Percentiles rank a stretch among this genome's conserved stretches.
Conservation (phyloP, 352 stramenopile genomes). For the Globisporangium camurandrum region DNA sequence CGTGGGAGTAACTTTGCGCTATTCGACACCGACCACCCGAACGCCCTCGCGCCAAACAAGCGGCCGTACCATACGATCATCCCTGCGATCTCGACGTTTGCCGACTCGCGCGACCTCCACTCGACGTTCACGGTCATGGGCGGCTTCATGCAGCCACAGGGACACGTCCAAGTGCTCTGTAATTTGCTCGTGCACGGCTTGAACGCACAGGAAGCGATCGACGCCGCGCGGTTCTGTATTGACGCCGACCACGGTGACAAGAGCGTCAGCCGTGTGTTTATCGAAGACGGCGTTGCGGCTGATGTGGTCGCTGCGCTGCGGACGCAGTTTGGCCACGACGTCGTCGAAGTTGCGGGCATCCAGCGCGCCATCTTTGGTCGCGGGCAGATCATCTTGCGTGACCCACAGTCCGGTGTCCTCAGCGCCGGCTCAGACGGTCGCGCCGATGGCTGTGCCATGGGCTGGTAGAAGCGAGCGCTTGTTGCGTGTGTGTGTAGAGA, state of each 20-base stretch:
- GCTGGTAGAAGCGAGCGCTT: constrained; percentile 33
- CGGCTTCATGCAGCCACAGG: constrained; percentile 96
- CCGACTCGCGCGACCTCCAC: constrained; percentile 83
- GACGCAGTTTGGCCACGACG: constrained; percentile 67
- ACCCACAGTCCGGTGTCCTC: constrained; percentile 82
- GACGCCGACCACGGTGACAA: constrained; percentile 61
- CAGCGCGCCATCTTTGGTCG: constrained; percentile 57
- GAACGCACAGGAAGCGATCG: constrained; percentile 88
- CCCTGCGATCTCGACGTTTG: constrained; percentile 88
- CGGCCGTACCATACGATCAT: constrained; percentile 99
- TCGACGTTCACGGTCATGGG: constrained; percentile 89
- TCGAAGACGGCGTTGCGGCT: constrained; percentile 79
- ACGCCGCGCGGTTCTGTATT: constrained; percentile 93
- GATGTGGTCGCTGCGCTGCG: constrained; percentile 66
- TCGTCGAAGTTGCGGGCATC: constrained; percentile 28
- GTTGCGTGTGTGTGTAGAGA: neutral
- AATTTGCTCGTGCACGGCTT: constrained; percentile 81
- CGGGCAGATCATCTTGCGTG: constrained; percentile 80
- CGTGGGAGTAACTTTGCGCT: constrained; percentile 92
- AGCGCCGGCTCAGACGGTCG: constrained; percentile 93
- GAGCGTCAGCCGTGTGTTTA: constrained; percentile 52
- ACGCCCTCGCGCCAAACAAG: constrained; percentile 88
- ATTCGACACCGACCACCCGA: constrained; percentile 80
- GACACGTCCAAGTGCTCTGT: constrained; percentile 92
- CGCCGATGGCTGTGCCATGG: constrained; percentile 92